Base-by-base conservation (phyloP, 768 basidiomycete species). In the Kwoniella sp. region DNA sequence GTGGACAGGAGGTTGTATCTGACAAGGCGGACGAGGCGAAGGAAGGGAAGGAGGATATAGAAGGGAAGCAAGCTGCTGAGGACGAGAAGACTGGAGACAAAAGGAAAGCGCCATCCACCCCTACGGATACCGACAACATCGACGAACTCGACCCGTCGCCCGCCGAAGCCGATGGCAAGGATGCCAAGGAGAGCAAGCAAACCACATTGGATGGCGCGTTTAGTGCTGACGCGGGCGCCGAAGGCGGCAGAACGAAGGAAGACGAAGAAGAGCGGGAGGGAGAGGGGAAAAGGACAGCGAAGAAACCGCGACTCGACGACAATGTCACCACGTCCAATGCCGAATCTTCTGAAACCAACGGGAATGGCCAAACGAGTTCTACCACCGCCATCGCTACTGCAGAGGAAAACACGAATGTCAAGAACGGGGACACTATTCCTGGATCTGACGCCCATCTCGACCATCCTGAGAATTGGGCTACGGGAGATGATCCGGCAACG, bases 391-490 rank as follows among this genome's bases (percentile, higher is more conserved):
- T 19, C 33, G 33, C 40, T 44, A 19, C 8, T 15, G 33, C n/a
- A 26, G 5, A 25, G 24, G 21, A 44, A 22, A 53, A 37, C 36
- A 56, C 55, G 10, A 56, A 44, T n/a, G 55, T 24, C 12, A 33
- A 30, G 8, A 26, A 55, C 12, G 60, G 36, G 19, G 62, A 64
- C n/a, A 68, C 69, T 1, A 52, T 58, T 12, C 67, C 69, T 3
- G 71, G 69, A 13, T 67, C 69, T 33, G 64, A 51, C 1, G 64
- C 47, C 50, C 76, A 79, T 54, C 70, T 79, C 21, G 71, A 70
- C 50, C 78, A 80, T 56, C 79, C 79, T 4, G 79, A 80, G 53
- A 73, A 73, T 22, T 80, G 79, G 79, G 64, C 73, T 13, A 80
- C 79, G 1, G 78, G 78, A 24, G 73, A 68, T 8, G 77, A 80